Evolutionary conservation across 768 basidiomycete species (phyloP).

Genomic region (Gloeopeniophorella convolvens): DNA sequence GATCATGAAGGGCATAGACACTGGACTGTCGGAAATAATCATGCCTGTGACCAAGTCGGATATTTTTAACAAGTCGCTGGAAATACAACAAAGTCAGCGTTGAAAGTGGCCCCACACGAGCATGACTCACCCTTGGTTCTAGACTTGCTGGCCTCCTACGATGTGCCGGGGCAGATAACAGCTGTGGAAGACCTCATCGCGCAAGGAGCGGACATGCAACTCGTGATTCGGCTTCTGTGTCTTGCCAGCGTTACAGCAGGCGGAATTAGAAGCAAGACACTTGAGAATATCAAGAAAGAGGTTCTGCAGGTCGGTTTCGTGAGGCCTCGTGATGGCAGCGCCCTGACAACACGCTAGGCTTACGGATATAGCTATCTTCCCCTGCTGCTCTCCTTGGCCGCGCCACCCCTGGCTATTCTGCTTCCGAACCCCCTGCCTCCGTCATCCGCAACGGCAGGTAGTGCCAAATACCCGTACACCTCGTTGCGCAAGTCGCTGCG

Average conservation of each 20-base stretch:
- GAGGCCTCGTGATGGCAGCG: not conserved
- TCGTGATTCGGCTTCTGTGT: constrained; percentile 74
- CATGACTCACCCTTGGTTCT: constrained; percentile 12
- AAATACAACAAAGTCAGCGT: constrained; percentile 85
- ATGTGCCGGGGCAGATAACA: constrained; percentile 69
- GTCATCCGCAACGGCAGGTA: constrained; percentile 34
- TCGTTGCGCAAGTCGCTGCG: constrained; percentile 76
- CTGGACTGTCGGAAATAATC: constrained; percentile 87
- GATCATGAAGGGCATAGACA: constrained; percentile 50
- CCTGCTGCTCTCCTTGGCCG: constrained; percentile 54
- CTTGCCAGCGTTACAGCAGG: constrained; percentile 79
- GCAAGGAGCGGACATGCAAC: constrained; percentile 76
- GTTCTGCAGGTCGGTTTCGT: constrained; percentile 60
- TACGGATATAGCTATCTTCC: constrained; percentile 75
- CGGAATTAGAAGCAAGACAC: constrained; percentile 77
- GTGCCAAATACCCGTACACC: constrained; percentile 64
- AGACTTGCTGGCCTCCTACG: constrained; percentile 95
- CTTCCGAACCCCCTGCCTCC: constrained; percentile 62
- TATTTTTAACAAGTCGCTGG: constrained; percentile 84
- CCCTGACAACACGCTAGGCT: constrained; percentile 39
- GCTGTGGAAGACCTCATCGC: constrained; percentile 89
- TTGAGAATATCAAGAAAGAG: constrained; percentile 89
- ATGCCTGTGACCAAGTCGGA: constrained; percentile 80
- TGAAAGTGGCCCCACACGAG: not conserved
- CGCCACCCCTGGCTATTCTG: constrained; percentile 62